These are phyloP conservation scores for Chalciporus piperatus DNA, from an alignment of 768 basidiomycete genomes.

Conservation along the genomic window DNA sequence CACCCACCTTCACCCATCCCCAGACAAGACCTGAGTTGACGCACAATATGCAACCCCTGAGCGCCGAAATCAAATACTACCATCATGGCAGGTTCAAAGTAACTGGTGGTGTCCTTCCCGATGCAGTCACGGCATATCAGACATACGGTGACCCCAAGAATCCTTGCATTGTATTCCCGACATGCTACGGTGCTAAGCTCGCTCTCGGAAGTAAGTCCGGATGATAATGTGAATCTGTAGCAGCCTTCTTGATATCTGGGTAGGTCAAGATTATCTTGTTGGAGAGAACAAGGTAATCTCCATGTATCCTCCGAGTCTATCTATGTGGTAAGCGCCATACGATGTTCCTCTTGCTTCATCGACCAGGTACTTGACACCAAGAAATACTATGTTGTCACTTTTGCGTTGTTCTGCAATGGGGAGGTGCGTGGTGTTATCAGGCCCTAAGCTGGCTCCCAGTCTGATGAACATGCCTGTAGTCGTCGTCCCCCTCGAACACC, in stretches of 20 bases:
- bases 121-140: conserved; percentile 56
- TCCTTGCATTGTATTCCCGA: conserved; percentile 59
- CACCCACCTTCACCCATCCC: background rate
- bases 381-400: conserved; percentile 55
- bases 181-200: conserved; percentile 54
- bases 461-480: conserved; percentile 31
- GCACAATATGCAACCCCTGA: conserved; percentile 10
- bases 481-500: conserved; percentile 62
- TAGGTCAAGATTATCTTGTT: conserved; percentile 50
- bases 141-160: conserved; percentile 53
- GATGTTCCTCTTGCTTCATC: background rate
- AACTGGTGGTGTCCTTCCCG: conserved; percentile 50
- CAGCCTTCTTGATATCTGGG: conserved; percentile 8
- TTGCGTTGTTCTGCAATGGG: conserved; percentile 57
- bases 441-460: background rate
- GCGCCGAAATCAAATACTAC: conserved; percentile 40
- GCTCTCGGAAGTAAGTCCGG: conserved; percentile 39
- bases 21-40: background rate
- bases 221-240: background rate
- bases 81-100: conserved; percentile 56
- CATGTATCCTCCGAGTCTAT: background rate
- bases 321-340: background rate
- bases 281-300: conserved; percentile 46
- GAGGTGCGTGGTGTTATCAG: conserved; percentile 39
- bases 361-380: conserved; percentile 45